Evolutionary conservation across 1,139 yeast genomes (phyloP), one percentile per base, ranked within the genome.

Genomic region (Saccharomyces hybrid): DNA sequence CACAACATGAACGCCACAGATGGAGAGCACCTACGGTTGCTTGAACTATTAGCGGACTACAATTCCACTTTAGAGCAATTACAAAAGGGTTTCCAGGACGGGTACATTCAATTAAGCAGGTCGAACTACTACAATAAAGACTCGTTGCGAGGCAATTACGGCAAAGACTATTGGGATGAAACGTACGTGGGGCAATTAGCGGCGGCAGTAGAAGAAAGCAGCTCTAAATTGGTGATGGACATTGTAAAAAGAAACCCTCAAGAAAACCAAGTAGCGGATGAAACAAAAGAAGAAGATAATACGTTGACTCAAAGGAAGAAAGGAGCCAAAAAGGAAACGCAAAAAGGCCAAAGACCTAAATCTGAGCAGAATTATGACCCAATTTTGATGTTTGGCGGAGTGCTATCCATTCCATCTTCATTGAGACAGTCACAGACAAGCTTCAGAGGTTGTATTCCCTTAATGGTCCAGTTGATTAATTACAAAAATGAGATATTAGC

Each of bases 61-160:
- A 65, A 69, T 54, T 49, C 54, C n/a, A 53, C 65, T 6, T 52
- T 67, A 34, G 71, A 67, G 51, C 69, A 65, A 54, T 51, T 69
- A 31, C 62, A 63, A 46, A 59, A 55, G n/a, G 52, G 57, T 19
- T 56, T 66, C 47, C 48, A 56, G 16, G 62, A 61, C 12, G 72
- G 71, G 2, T 65, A 62, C 48, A 53, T 56, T 41, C 59, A 63
- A 48, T 56, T 69, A 12, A 60, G 66, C 24, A 60, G 70, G 51
- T 71, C 71, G 6, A 67, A 69, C 53, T 68, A 62, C 54, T 63
- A 65, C 51, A 67, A 67, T 49, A 67, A 66, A 49, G 66, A 67
- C 50, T 53, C 68, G 0, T 50, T 67, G 29, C 54, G 69, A 42
- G 69, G 68, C 4, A 57, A 63, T 19, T 68, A 65, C 51, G 72